A percentile compares a stretch with the other conserved stretches of the same genome.
phyloP scores from a whole-genome alignment of 495 filamentous ascomycete species.

The Clavariopsis aquatica region DNA sequence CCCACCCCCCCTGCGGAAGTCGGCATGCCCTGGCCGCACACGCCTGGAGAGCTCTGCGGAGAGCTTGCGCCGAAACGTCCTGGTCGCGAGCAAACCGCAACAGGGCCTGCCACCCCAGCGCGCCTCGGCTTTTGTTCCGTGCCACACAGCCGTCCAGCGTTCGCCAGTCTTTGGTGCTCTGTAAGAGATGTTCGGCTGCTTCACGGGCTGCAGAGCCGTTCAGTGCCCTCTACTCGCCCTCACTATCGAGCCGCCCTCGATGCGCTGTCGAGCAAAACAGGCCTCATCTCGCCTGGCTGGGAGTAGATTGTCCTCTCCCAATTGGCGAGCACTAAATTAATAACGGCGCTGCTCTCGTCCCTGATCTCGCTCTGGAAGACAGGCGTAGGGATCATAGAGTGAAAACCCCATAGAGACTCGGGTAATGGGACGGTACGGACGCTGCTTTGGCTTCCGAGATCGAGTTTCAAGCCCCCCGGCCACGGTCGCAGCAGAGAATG shows the following conservation, averaged over 20 bases:
- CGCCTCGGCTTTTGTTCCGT: constrained; percentile 16
- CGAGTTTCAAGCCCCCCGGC: constrained; percentile 35
- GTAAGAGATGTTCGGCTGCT: not conserved
- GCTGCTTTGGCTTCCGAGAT: constrained; percentile 40
- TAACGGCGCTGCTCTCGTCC: constrained; percentile 20
- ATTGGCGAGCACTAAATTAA: constrained; percentile 23
- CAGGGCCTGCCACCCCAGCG: constrained; percentile 19
- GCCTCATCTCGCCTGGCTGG: constrained; percentile 24
- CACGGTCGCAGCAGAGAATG: constrained; percentile 33
- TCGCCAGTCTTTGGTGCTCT: too few species aligned
- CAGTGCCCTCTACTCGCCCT: constrained; percentile 24
- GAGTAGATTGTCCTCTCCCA: constrained; percentile 22
- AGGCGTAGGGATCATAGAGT: not conserved
- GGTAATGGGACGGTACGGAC: constrained; percentile 34
- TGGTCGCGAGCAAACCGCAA: constrained; percentile 26
- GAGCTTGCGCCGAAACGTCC: constrained; percentile 17
- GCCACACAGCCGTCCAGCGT: too few species aligned
- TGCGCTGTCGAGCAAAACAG: constrained; percentile 4
- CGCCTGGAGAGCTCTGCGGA: constrained; percentile 7
- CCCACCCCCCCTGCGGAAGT: constrained; percentile 27
- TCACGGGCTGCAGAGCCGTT: too few species aligned
- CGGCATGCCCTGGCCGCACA: constrained; percentile 18
- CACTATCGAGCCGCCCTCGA: constrained; percentile 25
- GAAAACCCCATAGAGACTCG: constrained; percentile 23
- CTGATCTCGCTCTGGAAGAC: constrained; percentile 3